Evolutionary conservation across 2,329 filamentous ascomycete genomes (phyloP), one percentile per base, ranked within the genome.

Genomic region (Diaporthe caulivora): DNA sequence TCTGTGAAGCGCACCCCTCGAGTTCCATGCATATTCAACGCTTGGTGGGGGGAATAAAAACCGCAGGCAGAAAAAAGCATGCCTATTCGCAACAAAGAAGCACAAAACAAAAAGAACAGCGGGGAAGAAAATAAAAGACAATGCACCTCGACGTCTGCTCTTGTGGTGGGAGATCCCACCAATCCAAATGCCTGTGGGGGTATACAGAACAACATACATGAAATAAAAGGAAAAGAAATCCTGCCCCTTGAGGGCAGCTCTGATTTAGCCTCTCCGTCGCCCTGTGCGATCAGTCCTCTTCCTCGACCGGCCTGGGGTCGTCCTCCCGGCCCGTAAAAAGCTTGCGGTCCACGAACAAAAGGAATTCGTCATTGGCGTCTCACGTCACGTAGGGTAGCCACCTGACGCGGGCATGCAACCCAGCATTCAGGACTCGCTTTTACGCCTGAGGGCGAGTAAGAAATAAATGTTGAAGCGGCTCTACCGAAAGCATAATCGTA

Each of bases 341-440:
- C 62, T 55, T 21, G 62, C 42, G 47, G 51, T 40, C 58, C 58
- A 21, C 26, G 26, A 73, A 72, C 72, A 78, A 76, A 73, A 74
- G 74, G 73, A 76, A 76, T 74, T 78, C 77, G 75, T 79, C 76
- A 75, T 75, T 67, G 73, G 76, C 77, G 74, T 79, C 67, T 77
- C 73, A 78, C 77, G 75, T 77, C 72, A 75, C 53, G 62, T 65
- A 70, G 71, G 60, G 58, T 60, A 71, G 44, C 55, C 55, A 55
- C 60, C 65, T 70, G 70, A 60, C 71, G 58, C 37, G 60, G 58
- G 67, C 73, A 65, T 76, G 58, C 65, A 71, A 70, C 55, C 51
- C 58, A 70, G 58, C 71, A 72, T 54, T 51, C 21, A 37, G 71
- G 74, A 69, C 74, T 68, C 70, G 77, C 75, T 69, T 37, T 71